These are phyloP conservation scores for Verticillium klebahnii DNA, from an alignment of 2,329 filamentous ascomycete species.

Conservation along the genomic window DNA sequence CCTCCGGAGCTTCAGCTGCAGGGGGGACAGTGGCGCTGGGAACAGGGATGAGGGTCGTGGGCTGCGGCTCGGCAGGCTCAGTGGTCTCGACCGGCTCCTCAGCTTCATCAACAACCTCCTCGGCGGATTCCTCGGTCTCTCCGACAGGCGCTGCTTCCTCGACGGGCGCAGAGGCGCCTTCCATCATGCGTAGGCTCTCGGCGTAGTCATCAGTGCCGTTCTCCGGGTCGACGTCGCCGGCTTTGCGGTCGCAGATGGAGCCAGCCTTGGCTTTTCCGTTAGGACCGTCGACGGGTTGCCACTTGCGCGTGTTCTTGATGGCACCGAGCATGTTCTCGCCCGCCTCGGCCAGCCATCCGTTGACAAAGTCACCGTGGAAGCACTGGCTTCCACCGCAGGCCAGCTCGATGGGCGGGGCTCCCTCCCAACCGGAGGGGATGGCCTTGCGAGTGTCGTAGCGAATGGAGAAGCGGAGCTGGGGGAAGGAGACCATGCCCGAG, in stretches of 20 bases:
- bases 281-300: slow-evolving; percentile 22
- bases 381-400: slow-evolving; percentile 33
- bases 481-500: slow-evolving; percentile 36
- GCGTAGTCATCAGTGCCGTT: slow-evolving; percentile 30
- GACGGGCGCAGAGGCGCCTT: neutral
- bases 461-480: slow-evolving; percentile 40
- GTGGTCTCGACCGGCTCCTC: no score
- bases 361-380: slow-evolving; percentile 41
- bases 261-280: slow-evolving; percentile 21
- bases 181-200: slow-evolving; percentile 16
- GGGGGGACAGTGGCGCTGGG: no score
- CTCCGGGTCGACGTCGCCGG: slow-evolving; percentile 29
- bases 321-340: slow-evolving; percentile 32
- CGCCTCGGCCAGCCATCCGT: slow-evolving; percentile 36
- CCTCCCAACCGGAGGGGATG: slow-evolving; percentile 38
- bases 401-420: slow-evolving; percentile 38
- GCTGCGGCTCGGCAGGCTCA: no score
- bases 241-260: slow-evolving; percentile 19
- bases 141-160: neutral
- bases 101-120: neutral
- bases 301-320: slow-evolving; percentile 18
- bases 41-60: no score
- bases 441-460: slow-evolving; percentile 36
- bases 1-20: no score
- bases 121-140: neutral